Evolutionary conservation across 1,284 basidiomycete genomes (phyloP).

Genomic region (Peniophora sp.): DNA sequence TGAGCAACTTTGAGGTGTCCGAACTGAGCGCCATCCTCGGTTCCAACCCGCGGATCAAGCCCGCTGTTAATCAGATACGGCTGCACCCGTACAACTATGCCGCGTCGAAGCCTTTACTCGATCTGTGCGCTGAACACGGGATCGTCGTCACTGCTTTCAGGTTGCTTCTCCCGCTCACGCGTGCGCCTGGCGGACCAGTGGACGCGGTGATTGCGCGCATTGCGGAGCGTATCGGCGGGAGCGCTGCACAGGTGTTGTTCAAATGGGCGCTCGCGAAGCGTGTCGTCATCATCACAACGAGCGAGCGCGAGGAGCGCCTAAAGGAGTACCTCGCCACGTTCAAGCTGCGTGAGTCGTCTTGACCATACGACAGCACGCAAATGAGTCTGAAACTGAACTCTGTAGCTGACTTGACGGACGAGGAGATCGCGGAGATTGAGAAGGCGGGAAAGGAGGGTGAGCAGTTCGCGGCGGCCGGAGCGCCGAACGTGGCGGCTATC

Average conservation of each 20-base stretch:
- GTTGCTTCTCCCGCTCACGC: constrained; percentile 57
- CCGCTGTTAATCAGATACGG: constrained; percentile 65
- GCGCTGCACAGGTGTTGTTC: constrained; percentile 59
- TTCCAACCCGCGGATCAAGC: constrained; percentile 49
- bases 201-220: constrained; percentile 53
- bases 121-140: constrained; percentile 44
- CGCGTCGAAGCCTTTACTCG: constrained; percentile 48
- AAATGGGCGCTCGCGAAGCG: constrained; percentile 61
- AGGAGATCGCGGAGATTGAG: constrained; percentile 53
- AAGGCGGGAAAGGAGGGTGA: constrained; percentile 30
- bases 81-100: constrained; percentile 65
- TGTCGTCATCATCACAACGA: constrained; percentile 62
- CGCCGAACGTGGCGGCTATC: too few species aligned
- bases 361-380: background rate
- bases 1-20: constrained; percentile 61
- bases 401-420: constrained; percentile 29
- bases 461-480: background rate
- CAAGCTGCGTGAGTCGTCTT: constrained; percentile 33
- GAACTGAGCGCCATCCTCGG: constrained; percentile 41
- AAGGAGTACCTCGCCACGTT: constrained; percentile 59
- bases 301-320: constrained; percentile 54
- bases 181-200: constrained; percentile 54
- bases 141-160: constrained; percentile 69
- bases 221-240: constrained; percentile 45
- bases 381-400: constrained; percentile 1